Evolutionary conservation across 169 alveolate species (phyloP).

Genomic region (Perkinsus olseni): DNA sequence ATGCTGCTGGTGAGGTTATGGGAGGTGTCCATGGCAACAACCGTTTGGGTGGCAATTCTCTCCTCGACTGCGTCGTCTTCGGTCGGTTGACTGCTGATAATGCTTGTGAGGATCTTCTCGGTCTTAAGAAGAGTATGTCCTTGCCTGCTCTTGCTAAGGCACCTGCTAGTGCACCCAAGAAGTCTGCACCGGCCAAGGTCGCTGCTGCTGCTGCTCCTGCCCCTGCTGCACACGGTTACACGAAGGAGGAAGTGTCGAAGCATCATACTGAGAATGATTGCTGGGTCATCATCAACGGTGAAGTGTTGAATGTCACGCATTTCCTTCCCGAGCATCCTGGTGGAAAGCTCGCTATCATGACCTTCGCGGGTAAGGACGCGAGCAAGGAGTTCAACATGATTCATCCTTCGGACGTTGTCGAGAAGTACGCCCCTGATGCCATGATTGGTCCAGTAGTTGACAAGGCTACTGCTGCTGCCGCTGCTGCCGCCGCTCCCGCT

Average conservation of each 20-base stretch:
- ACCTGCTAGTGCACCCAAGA: no score
- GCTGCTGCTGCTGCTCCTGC: no score
- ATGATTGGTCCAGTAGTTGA: conserved; percentile 18
- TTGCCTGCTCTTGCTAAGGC: no score
- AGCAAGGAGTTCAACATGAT: conserved; percentile 25
- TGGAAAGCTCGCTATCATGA: no score
- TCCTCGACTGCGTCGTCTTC: conserved; percentile 20
- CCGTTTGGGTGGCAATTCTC: no score
- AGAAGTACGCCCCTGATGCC: conserved; percentile 23
- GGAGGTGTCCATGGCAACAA: no score
- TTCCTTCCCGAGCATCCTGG: conserved; percentile 48
- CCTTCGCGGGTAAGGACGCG: no score
- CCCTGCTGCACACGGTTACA: no score
- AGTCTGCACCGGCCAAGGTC: no score
- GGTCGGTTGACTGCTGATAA: conserved; percentile 46
- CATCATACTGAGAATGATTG: conserved; percentile 19
- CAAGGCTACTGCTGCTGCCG: neutral
- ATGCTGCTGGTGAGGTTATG: no score
- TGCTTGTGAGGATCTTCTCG: neutral
- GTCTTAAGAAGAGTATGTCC: no score
- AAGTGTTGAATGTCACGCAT: conserved; percentile 42
- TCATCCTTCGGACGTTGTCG: conserved; percentile 27
- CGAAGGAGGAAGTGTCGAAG: no score
- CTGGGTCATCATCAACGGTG: neutral
- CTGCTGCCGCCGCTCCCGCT: neutral